Percentiles rank a stretch among this genome's conserved stretches.
These are phyloP conservation scores for Carex sylvatica DNA, from an alignment of 202 grass and related monocot species.

Conservation along the genomic window DNA sequence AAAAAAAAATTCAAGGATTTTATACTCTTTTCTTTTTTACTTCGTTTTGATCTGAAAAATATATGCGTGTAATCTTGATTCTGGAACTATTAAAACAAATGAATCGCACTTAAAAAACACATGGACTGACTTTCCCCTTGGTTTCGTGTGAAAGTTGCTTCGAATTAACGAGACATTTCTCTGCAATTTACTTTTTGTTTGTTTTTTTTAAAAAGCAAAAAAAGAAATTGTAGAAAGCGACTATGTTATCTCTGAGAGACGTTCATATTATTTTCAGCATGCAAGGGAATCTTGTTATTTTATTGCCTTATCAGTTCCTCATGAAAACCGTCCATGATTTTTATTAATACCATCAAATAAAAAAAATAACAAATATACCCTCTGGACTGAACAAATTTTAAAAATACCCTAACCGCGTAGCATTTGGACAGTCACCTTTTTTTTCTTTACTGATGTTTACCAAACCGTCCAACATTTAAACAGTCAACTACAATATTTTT, in stretches of 20 bases:
- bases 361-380: too few relatives aligned
- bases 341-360: too few relatives aligned
- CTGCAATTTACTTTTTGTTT: neutral
- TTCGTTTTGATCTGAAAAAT: neutral
- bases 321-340: neutral
- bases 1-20: too few relatives aligned
- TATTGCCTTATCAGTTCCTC: neutral
- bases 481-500: too few relatives aligned
- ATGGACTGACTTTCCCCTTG: neutral
- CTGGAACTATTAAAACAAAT: neutral
- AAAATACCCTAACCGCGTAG: too few relatives aligned
- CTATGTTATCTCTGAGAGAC: neutral
- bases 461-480: too few relatives aligned
- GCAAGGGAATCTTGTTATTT: constrained; percentile 3
- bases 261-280: constrained; percentile 10
- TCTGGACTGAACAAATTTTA: too few relatives aligned
- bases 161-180: neutral
- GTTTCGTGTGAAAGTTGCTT: neutral
- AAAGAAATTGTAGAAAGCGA: neutral
- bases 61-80: neutral
- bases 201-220: neutral
- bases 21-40: neutral
- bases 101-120: neutral
- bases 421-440: too few relatives aligned
- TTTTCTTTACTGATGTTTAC: too few relatives aligned